Base-by-base conservation (phyloP, 2,329 filamentous ascomycete genomes). In the Zasmidium cellare region DNA sequence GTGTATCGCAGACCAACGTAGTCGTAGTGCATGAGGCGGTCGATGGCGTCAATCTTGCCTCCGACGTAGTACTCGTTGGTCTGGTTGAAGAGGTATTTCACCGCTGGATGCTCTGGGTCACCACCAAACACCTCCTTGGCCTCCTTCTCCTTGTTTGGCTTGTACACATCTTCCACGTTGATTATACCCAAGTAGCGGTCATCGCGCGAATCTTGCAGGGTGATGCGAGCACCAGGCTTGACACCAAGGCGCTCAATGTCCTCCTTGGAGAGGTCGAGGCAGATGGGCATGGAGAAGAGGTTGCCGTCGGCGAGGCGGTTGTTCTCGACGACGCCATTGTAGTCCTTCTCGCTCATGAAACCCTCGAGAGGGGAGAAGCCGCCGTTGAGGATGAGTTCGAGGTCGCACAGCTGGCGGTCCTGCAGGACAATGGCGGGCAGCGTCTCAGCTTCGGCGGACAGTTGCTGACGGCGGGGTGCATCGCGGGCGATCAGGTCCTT, bases 401-500 rank as follows among this genome's bases (percentile, higher is more conserved):
- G 84, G 83, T 99, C 94, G 79, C 94, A 99, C 51, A 99, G 87
- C 79, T 99, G 94, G 71, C 94, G 88, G 84, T 99, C 94, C 52
- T 85, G 89, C 67, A 99, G 87, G 59, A 89, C 80, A 67, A 99
- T 83, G 38, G 93, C 90, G 38, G 92, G 91, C 47, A 97, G 87
- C 28, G 74, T 88, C 82, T 96, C 92, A 45, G 93, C 90, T 80
- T 99, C 94, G 48, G 84, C 85, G 56, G 82, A 80, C 63, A 99
- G 89, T 80, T 96, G 82, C 64, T 82, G 82, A 67, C 94, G 88
- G 72, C 89, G 87, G 67, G 90, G 90, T 64, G 87, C 84, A 85
- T 99, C 94, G 79, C 94, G 89, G 66, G 92, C 92, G 69, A 97
- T 85, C 75, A 99, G 86, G 83, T 99, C 94, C 89, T 97, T 97